Base-by-base conservation (phyloP, 164 flowering plant species). In the Dillenia suffruticosa region DNA sequence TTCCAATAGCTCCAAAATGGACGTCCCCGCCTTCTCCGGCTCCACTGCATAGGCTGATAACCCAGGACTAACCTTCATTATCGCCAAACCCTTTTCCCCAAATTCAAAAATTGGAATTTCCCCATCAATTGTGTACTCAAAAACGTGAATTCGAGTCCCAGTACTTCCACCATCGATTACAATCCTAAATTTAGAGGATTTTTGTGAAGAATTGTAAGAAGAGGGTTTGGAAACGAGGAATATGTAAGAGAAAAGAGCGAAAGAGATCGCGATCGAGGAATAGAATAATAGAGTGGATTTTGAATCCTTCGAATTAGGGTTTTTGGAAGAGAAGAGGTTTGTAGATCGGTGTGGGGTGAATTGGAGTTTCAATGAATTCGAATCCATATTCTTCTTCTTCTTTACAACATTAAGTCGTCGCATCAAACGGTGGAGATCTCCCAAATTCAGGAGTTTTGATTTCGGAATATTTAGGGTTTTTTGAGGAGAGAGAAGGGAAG, bases 111-210 rank as follows among this genome's bases (percentile, higher is more conserved):
- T 68, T 22, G 78, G 61, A 22, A 13, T 32, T 8, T 62, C 72
- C 15, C 57, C 58, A 22, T 57, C 74, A 7, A 79, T 44, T 17
- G 17, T 51, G 68, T 75, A 89, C 58, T 68, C 65, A 44, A 91
- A 85, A 51, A 91, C 89, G 50, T 94, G 97, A 54, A 89, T 82
- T 54, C 99, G 76, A 12, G 89, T 84, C 22, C 99, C 99, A 0
- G 99, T 91, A 57, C 97, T 94, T 9, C 99, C 99, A 0, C 96
- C 97, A 56, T 94, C 97, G 51, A 94, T 88, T 50, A 94, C 73
- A 43, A 91, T 76, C 59, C 81, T 72, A 63, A 66, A 88, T 50
- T 71, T 76, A 46, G 40, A 32, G 40, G 40, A 43, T 61, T 54
- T 32, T 61, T 45, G 10, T n/a, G 24, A 7, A 40, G 60, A 48